Evolutionary conservation across 2,329 filamentous ascomycete genomes (phyloP).

Genomic region (Onygenales sp.): DNA sequence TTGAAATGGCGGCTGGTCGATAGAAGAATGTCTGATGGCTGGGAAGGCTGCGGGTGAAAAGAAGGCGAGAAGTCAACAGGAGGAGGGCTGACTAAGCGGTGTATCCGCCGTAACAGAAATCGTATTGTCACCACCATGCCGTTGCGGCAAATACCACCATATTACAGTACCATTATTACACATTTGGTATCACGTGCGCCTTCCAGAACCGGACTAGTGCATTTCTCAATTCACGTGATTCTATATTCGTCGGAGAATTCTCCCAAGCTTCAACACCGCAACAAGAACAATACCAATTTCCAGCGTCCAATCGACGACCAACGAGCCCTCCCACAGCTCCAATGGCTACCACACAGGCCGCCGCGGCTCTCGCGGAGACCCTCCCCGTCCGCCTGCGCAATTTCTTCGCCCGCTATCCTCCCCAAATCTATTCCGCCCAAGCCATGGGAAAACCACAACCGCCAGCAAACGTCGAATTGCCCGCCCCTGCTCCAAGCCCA

Average conservation of each 20-base stretch:
- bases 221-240: background rate
- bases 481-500: conserved; percentile 25
- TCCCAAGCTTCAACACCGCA: background rate
- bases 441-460: conserved; percentile 20
- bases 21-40: background rate
- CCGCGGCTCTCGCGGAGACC: conserved; percentile 49
- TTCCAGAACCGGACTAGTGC: background rate
- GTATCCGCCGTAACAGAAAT: background rate
- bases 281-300: conserved; percentile 6
- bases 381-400: conserved; percentile 69
- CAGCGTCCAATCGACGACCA: background rate
- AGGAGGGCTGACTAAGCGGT: background rate
- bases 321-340: background rate
- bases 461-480: conserved; percentile 25
- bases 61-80: background rate
- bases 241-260: background rate
- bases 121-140: background rate
- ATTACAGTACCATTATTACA: background rate
- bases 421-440: conserved; percentile 41
- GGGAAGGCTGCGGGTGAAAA: background rate
- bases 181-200: background rate
- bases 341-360: conserved; percentile 10
- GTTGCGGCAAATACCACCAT: background rate
- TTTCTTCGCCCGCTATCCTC: conserved; percentile 87
- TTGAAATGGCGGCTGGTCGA: background rate